Conservation (phyloP, 495 filamentous ascomycete species). For the Acidomyces sp. region DNA sequence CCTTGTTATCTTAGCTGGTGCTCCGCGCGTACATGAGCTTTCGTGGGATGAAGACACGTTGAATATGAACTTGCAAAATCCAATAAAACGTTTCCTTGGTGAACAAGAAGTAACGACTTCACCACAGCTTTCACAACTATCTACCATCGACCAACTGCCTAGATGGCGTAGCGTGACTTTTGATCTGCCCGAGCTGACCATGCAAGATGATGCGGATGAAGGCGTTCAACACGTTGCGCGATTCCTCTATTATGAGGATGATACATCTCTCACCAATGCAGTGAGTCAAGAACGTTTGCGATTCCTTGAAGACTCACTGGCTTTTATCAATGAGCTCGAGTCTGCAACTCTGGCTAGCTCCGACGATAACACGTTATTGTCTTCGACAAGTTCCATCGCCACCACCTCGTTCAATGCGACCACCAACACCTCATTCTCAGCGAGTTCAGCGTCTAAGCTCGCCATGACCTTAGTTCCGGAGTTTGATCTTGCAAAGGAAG, state of each 20-base stretch:
- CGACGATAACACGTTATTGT: conserved; percentile 8
- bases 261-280: conserved; percentile 1
- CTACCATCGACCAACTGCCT: no score
- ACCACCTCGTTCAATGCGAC: conserved; percentile 6
- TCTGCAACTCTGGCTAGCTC: conserved; percentile 33
- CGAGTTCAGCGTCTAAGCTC: background rate
- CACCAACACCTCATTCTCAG: conserved; percentile 1
- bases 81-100: background rate
- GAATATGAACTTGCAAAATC: no score
- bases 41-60: no score
- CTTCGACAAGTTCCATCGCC: conserved; percentile 24
- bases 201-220: background rate
- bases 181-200: conserved; percentile 1
- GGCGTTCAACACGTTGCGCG: no score
- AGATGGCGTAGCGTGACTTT: no score
- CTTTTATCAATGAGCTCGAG: conserved; percentile 43
- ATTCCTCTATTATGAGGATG: no score
- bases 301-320: conserved; percentile 64
- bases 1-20: no score
- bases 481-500: no score
- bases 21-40: no score
- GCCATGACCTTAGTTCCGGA: no score
- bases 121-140: no score
- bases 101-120: no score
- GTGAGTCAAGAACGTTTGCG: background rate